These are phyloP conservation scores for Fusarium falciforme DNA, from an alignment of 2,329 filamentous ascomycete species.

Conservation along the genomic window DNA sequence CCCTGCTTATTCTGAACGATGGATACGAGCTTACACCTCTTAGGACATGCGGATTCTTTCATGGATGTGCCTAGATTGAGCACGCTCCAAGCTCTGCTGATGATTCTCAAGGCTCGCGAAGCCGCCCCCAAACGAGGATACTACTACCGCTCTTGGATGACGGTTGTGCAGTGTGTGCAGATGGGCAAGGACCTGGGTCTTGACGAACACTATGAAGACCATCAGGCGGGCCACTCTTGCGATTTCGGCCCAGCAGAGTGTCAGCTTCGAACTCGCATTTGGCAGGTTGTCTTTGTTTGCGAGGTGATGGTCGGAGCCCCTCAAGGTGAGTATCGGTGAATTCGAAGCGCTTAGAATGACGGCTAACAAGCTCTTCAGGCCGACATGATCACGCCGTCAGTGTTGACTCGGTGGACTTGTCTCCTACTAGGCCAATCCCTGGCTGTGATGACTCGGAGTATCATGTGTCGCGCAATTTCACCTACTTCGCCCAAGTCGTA, in stretches of 20 bases:
- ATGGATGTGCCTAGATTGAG: constrained; percentile 92
- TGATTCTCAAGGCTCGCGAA: constrained; percentile 91
- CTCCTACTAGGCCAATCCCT: constrained; percentile 70
- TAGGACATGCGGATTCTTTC: constrained; percentile 91
- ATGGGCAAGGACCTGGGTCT: constrained; percentile 94
- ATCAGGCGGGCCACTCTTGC: constrained; percentile 78
- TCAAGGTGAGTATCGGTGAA: constrained; percentile 68
- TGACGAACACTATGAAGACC: constrained; percentile 85
- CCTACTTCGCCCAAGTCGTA: constrained; percentile 81
- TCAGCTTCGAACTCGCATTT: constrained; percentile 84
- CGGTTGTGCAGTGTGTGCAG: constrained; percentile 87
- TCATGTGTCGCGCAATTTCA: constrained; percentile 84
- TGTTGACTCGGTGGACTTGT: constrained; percentile 80
- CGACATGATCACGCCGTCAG: constrained; percentile 83
- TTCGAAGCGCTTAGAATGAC: background rate
- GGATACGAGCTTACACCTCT: constrained; percentile 31
- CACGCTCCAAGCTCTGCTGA: constrained; percentile 89
- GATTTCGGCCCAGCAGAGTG: constrained; percentile 79
- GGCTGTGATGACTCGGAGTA: constrained; percentile 81
- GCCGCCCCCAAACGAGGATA: constrained; percentile 93
- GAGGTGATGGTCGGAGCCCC: constrained; percentile 95
- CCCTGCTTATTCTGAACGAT: background rate
- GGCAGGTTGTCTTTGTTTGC: constrained; percentile 87
- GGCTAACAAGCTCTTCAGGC: constrained; percentile 60
- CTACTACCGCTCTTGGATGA: constrained; percentile 98